Evolutionary conservation across 2,329 filamentous ascomycete genomes (phyloP).

Genomic region (Calonectria pauciramosa): DNA sequence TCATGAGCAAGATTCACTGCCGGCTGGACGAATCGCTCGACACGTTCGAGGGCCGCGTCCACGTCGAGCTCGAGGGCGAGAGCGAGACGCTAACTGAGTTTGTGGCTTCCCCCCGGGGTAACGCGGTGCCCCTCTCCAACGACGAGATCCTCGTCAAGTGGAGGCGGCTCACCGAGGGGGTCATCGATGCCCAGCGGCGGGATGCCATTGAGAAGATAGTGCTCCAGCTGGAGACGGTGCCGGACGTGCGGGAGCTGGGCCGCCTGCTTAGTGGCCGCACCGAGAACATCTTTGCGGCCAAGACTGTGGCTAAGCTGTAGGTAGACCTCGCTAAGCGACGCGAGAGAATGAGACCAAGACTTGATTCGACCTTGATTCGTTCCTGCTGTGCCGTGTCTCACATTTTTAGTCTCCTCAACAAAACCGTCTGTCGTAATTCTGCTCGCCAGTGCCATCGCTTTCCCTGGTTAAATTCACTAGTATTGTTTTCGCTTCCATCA

Average conservation of each 20-base stretch:
- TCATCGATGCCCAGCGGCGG: background rate
- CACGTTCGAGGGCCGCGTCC: background rate
- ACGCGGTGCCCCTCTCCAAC: background rate
- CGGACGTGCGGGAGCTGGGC: conserved; percentile 3
- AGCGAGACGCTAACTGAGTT: background rate
- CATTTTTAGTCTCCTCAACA: background rate
- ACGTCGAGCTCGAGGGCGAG: background rate
- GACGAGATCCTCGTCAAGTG: background rate
- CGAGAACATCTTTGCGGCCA: background rate
- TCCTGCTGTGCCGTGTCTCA: background rate
- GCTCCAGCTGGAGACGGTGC: conserved; percentile 2
- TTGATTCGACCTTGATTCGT: background rate
- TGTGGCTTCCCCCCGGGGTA: background rate
- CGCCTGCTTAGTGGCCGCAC: background rate
- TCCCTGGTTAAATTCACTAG: background rate
- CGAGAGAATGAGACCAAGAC: background rate
- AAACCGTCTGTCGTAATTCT: background rate
- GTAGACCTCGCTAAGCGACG: background rate
- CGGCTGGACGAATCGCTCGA: background rate
- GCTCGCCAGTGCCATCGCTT: background rate
- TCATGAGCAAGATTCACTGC: conserved; percentile 6
- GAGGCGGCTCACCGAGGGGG: background rate
- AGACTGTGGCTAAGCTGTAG: background rate
- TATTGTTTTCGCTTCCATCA: background rate
- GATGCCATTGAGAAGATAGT: conserved; percentile 8